Evolutionary conservation across 176 grass and related monocot genomes (phyloP).

Genomic region (Cenchrus fungigraminus): DNA sequence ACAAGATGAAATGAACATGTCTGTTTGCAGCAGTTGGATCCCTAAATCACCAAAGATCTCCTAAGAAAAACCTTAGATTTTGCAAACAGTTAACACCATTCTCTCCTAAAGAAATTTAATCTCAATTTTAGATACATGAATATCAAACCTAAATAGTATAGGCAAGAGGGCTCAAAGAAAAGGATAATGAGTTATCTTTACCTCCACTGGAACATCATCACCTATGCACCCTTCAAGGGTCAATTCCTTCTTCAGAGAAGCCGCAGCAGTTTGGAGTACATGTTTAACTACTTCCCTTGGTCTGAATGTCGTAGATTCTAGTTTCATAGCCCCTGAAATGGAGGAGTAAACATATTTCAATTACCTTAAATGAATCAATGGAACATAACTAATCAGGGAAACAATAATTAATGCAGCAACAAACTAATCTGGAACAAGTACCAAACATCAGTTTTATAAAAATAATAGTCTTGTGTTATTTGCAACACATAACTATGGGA

Average conservation of each 20-base stretch:
- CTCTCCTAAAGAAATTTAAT: neutral
- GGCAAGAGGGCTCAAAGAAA: neutral
- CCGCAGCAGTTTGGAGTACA: conserved; percentile 97
- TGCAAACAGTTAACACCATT: conserved; percentile 18
- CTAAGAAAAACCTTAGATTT: neutral
- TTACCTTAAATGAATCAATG: conserved; percentile 5
- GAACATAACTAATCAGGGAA: conserved; percentile 31
- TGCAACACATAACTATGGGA: neutral
- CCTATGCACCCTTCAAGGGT: conserved; percentile 83
- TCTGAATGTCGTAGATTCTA: conserved; percentile 88
- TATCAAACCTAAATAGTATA: conserved; percentile 9
- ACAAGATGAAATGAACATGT: conserved; percentile 1
- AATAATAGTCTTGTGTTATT: conserved; percentile 24
- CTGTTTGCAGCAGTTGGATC: conserved; percentile 25
- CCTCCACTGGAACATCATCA: conserved; percentile 84
- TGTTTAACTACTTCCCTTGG: conserved; percentile 98
- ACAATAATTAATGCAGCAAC: conserved; percentile 19
- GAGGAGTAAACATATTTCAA: conserved; percentile 40
- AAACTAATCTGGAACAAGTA: conserved; percentile 31
- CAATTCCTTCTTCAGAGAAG: conserved; percentile 92
- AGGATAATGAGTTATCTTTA: conserved; percentile 41
- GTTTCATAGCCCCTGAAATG: conserved; percentile 86
- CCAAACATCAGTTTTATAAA: neutral
- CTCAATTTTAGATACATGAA: conserved; percentile 23
- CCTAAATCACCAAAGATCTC: conserved; percentile 24